Evolutionary conservation across 345 rosid genomes (phyloP), one percentile per base, ranked within the genome.

Genomic region (Eucalyptus sp.): DNA sequence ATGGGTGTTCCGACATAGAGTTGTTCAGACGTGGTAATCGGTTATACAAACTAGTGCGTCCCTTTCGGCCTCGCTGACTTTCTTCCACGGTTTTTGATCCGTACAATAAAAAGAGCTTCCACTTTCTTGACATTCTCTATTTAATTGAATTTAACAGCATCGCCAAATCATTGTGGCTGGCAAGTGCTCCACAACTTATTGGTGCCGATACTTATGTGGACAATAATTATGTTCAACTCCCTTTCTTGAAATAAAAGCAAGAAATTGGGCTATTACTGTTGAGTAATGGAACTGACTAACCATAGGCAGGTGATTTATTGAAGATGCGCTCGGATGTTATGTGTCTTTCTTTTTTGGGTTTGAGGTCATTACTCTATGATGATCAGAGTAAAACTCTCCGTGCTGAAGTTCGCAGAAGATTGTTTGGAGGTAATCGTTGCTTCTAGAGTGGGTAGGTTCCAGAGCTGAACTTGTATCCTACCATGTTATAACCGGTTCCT

Each of bases 401-500:
- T 10, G 24, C 25, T 33, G 25, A 18, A 68, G 43, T 8, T 68
- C 5, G 14, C 4, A 20, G 81, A 18, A 71, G 25, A 71, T 71
- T 10, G 2, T 52, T 52, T 7, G 1, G 58, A 52, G 58, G 25
- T 3, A 18, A 52, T 52, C 4, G 25, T 4, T 52, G 25, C 24
- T 52, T 18, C 25, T 0, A 52, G 1, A 52, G 25, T 52, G 10
- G 58, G 5, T 52, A 52, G 25, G 58, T 52, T 52, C 2, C 0
- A 50, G 3, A 50, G 1, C 1, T 2, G 17, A 5, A 50, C 17
- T 2, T 14, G 3, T 50, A 50, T 2, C 51, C 1, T 50, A 50
- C 1, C 51, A 0, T 50, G 0, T 50, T 50, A 13, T 13, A 50
- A 50, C 16, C 16, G 16, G 16, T 50, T 50, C 6, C 6, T 13